A percentile compares a stretch with the other conserved stretches of the same genome.
These are phyloP conservation scores for Solanum pimpinellifolium DNA, from an alignment of 257 asterid species.

Conservation along the genomic window DNA sequence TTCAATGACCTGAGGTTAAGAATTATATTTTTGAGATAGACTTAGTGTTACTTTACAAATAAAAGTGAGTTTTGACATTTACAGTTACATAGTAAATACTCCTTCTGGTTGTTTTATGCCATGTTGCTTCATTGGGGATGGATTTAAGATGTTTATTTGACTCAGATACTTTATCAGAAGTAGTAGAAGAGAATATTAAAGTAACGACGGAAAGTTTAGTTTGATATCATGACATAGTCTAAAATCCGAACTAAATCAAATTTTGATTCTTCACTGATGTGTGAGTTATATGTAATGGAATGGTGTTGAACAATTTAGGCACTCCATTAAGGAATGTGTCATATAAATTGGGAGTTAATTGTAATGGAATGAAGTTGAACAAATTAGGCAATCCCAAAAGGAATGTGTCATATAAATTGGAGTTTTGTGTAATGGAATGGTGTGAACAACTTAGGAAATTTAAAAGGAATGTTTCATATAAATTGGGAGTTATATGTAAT, in stretches of 20 bases:
- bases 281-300: neutral
- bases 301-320: neutral
- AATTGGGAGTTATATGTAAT: neutral
- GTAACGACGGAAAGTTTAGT: neutral
- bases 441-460: neutral
- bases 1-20: neutral
- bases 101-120: neutral
- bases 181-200: neutral
- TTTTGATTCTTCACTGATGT: neutral
- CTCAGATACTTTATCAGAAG: neutral
- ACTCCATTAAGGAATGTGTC: neutral
- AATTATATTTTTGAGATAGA: neutral
- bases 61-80: neutral
- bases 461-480: neutral
- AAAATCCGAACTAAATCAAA: neutral
- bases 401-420: neutral
- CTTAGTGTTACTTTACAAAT: neutral
- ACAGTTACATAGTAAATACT: neutral
- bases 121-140: neutral
- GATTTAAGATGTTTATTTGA: neutral
- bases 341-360: neutral
- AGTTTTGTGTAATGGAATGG: neutral
- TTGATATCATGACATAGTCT: neutral
- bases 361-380: neutral
- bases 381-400: neutral